Evolutionary conservation across 1,139 yeast genomes (phyloP).

Genomic region (Hyphopichia wangnamkhiaoensis): DNA sequence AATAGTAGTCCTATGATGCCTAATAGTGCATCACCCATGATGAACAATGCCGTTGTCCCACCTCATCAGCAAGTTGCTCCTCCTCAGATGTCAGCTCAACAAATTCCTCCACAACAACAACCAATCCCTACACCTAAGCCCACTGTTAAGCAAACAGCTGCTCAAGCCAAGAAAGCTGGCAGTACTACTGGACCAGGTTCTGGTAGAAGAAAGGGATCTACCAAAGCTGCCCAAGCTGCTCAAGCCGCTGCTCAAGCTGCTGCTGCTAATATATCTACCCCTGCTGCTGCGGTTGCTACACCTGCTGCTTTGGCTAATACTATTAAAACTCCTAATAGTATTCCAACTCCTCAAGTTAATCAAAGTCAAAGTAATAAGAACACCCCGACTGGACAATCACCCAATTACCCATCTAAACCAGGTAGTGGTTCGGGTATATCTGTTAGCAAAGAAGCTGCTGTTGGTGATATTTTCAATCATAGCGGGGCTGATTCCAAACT

Average conservation of each 20-base stretch:
- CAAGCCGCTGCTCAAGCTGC: conserved; percentile 24
- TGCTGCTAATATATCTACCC: conserved; percentile 33
- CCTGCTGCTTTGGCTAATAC: conserved; percentile 44
- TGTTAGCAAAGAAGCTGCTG: conserved; percentile 10
- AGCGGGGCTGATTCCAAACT: conserved; percentile 32
- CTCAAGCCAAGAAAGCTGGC: conserved; percentile 14
- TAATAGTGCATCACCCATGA: conserved; percentile 21
- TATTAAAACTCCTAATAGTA: conserved; percentile 48
- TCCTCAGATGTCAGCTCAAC: conserved; percentile 12
- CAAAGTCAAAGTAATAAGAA: conserved; percentile 40
- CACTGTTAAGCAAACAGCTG: conserved; percentile 8
- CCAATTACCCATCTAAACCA: conserved; percentile 22
- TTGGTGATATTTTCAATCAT: conserved; percentile 25
- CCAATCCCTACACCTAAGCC: conserved; percentile 12
- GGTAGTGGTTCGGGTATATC: conserved; percentile 11
- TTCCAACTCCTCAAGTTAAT: conserved; percentile 45
- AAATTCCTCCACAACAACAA: conserved; percentile 11
- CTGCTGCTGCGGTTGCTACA: conserved; percentile 36
- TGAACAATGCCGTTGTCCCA: conserved; percentile 14
- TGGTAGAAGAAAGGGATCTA: conserved; percentile 29
- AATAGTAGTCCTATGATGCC: conserved; percentile 28
- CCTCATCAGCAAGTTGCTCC: conserved; percentile 15
- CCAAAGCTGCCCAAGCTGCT: conserved; percentile 22
- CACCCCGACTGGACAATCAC: conserved; percentile 45
- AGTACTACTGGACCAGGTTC: conserved; percentile 15